Conservation (phyloP, 768 basidiomycete genomes). For the Mycena floridula region DNA sequence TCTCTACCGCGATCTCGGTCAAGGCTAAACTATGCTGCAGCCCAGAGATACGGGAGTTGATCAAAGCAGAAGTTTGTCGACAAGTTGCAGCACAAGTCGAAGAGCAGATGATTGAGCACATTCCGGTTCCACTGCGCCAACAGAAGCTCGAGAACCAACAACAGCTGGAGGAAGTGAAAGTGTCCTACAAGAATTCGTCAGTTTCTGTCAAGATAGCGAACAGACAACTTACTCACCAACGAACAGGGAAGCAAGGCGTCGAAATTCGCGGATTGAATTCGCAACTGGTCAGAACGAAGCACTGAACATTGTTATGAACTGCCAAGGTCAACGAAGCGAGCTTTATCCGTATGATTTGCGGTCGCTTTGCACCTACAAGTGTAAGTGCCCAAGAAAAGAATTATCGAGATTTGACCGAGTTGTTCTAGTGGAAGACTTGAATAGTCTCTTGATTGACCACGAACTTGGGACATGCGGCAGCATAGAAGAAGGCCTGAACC, state of each 20-base stretch:
- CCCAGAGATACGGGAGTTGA: neutral
- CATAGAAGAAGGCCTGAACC: too few relatives aligned
- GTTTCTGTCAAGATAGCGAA: constrained; percentile 14
- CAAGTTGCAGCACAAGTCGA: constrained; percentile 41
- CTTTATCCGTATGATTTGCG: constrained; percentile 45
- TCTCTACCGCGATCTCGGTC: neutral
- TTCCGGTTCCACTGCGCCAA: constrained; percentile 40
- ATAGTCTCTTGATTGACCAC: too few relatives aligned
- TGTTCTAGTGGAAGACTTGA: too few relatives aligned
- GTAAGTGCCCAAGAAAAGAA: constrained; percentile 40
- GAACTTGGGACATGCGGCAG: too few relatives aligned
- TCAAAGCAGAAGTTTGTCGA: constrained; percentile 17
- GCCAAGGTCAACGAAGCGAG: constrained; percentile 39
- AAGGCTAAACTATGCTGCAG: neutral
- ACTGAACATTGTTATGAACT: constrained; percentile 38
- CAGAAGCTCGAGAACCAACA: constrained; percentile 37
- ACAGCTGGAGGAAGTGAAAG: constrained; percentile 36
- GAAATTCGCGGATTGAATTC: constrained; percentile 38
- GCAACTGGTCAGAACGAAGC: constrained; percentile 43
- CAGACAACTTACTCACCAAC: neutral
- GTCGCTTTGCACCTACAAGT: constrained; percentile 45
- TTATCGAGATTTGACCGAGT: too few relatives aligned
- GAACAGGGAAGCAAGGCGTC: constrained; percentile 48
- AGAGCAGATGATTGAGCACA: constrained; percentile 38
- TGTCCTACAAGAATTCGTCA: constrained; percentile 49